Base-by-base conservation (phyloP, 495 filamentous ascomycete species). In the Talaromyces borbonicus region DNA sequence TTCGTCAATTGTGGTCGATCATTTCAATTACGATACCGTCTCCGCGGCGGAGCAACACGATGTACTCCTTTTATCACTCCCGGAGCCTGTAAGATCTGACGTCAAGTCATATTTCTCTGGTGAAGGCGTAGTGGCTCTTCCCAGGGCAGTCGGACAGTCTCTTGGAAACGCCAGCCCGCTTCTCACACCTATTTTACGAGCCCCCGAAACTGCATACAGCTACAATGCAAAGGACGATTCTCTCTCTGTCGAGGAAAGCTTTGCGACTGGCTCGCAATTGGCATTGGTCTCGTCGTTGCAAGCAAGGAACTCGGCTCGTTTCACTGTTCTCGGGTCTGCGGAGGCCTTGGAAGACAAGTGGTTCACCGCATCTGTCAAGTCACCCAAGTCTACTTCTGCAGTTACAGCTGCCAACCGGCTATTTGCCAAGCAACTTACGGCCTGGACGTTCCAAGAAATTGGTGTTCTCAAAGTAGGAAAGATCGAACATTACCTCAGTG, bases 191-290 rank as follows among this genome's bases (percentile, higher is more conserved):
- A 78, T 98, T 52, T 66, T 98, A 43, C 77, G 78, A 51, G 90
- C 87, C 51, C 81, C 85, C 23, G 65, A 68, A 51, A 93, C 88
- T 25, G 83, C 89, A 53, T 98, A 98, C 68, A 83, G 77, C 56
- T 96, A 95, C 72, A 94, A 93, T 65, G 84, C 88, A 25, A 92
- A 93, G 73, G 88, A 96, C 48, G 87, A 94, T 49, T 58, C 68
- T 25, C 79, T 82, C 35, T 61, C 67, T 11, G 68, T 85, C 19
- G 90, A 94, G 46, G 85, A 89, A 33, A 82, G 87, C 46, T 90
- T 88, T 64, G 86, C 80, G 20, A 81, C 79, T 45, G 93, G 92
- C 37, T 65, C 71, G 47, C 92, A 97, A 69, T 67, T 98, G 47
- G 74, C 79, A 37, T 71, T 97, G 11, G 79, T 93, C 8, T 85